Conservation (phyloP, 2,329 filamentous ascomycete species). For the Dactylellina leptospora region DNA sequence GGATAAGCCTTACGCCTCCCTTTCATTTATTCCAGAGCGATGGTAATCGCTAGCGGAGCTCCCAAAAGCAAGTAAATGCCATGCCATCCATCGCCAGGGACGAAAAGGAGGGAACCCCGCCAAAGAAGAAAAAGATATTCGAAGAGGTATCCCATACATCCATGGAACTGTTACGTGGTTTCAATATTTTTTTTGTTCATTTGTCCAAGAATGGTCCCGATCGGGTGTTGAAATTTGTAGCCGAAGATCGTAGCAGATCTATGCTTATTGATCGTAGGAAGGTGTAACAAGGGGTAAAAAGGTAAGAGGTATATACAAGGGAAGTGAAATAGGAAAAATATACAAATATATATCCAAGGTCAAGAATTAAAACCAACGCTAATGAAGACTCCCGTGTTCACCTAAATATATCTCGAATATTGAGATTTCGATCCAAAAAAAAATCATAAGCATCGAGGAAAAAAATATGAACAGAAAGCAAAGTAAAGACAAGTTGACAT, state of each 20-base stretch:
- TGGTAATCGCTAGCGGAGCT: too few species aligned
- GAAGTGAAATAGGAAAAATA: background rate
- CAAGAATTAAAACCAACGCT: background rate
- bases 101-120: too few species aligned
- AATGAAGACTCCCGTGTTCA: conserved; percentile 2
- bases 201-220: too few species aligned
- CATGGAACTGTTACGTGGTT: too few species aligned
- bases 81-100: too few species aligned
- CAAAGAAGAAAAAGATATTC: too few species aligned
- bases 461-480: background rate
- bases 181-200: too few species aligned
- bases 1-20: too few species aligned
- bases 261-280: conserved; percentile 2
- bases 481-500: background rate
- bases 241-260: conserved; percentile 12
- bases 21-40: too few species aligned
- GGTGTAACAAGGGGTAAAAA: background rate
- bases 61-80: too few species aligned
- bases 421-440: conserved; percentile 1
- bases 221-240: conserved; percentile 15
- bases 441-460: background rate
- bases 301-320: conserved; percentile 1
- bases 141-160: too few species aligned
- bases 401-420: too few species aligned
- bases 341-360: background rate